Conservation (phyloP, 352 stramenopile genomes). For the Globisporangium camurandrum region DNA sequence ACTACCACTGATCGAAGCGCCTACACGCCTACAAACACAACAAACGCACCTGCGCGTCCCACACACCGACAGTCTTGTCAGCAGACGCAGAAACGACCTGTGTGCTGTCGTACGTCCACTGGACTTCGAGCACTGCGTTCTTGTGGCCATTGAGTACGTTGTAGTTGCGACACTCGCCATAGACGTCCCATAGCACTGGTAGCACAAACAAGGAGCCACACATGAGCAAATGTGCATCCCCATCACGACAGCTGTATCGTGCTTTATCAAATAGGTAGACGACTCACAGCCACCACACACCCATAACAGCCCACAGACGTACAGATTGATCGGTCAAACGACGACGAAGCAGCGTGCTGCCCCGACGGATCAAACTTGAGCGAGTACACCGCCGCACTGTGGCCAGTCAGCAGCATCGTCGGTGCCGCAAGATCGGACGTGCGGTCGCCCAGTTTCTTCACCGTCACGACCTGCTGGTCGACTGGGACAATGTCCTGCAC, state of each 20-base stretch:
- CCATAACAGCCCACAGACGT: conserved; percentile 2
- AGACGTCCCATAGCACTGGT: conserved; percentile 89
- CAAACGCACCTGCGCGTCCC: conserved; percentile 50
- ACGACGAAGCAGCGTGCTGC: conserved; percentile 58
- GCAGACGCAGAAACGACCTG: conserved; percentile 88
- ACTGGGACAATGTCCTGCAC: conserved; percentile 68
- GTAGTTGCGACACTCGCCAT: conserved; percentile 90
- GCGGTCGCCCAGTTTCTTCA: conserved; percentile 43
- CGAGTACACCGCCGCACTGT: conserved; percentile 68
- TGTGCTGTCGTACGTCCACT: conserved; percentile 87
- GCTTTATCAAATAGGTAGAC: too few species aligned
- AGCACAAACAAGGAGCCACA: background rate
- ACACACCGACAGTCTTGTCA: conserved; percentile 89
- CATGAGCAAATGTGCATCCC: background rate
- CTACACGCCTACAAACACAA: background rate
- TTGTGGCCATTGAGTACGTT: conserved; percentile 92
- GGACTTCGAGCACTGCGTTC: conserved; percentile 91
- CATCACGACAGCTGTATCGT: too few species aligned
- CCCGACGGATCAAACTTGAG: conserved; percentile 76
- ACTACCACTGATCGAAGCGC: too few species aligned
- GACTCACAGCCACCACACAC: too few species aligned
- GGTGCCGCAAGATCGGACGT: conserved; percentile 59
- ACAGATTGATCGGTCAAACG: conserved; percentile 68
- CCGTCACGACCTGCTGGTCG: conserved; percentile 46
- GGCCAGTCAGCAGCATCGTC: conserved; percentile 75